These are phyloP conservation scores for Fusarium lateritium DNA, from an alignment of 2,329 filamentous ascomycete genomes.

Conservation along the genomic window DNA sequence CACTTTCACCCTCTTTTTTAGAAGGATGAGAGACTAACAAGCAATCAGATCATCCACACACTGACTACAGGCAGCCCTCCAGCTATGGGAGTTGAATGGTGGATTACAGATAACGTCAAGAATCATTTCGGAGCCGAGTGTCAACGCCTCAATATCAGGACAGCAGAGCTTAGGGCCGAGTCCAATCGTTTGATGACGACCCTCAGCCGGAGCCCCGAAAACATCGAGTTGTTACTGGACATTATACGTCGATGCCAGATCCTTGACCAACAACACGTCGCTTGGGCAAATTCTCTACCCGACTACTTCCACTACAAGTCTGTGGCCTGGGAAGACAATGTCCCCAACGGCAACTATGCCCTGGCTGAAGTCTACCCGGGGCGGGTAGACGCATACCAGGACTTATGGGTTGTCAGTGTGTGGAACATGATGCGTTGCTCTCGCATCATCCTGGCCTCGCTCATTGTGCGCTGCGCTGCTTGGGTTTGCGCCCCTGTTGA, in stretches of 20 bases:
- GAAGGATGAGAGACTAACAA: constrained; percentile 13
- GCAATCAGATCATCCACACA: constrained; percentile 68
- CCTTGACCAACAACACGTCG: constrained; percentile 66
- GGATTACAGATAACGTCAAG: constrained; percentile 67
- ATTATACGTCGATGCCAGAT: constrained; percentile 67
- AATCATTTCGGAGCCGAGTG: constrained; percentile 64
- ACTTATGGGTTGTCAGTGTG: constrained; percentile 71
- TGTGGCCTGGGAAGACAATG: constrained; percentile 70
- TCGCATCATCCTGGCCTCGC: constrained; percentile 68
- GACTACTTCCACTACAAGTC: constrained; percentile 66
- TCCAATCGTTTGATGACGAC: constrained; percentile 65
- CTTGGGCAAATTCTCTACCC: constrained; percentile 67
- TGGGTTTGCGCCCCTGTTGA: constrained; percentile 73
- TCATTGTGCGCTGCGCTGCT: constrained; percentile 71
- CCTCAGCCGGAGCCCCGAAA: constrained; percentile 63
- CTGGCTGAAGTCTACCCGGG: constrained; percentile 72
- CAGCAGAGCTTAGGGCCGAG: constrained; percentile 69
- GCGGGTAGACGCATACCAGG: constrained; percentile 70
- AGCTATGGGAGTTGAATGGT: constrained; percentile 71
- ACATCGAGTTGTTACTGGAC: constrained; percentile 65
- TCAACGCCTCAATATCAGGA: constrained; percentile 67
- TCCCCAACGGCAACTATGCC: constrained; percentile 66
- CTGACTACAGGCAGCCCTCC: constrained; percentile 68
- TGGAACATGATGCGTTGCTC: constrained; percentile 70
- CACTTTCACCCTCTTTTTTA: not conserved